Base-by-base conservation (phyloP, 2,329 filamentous ascomycete species). In the Penicillium sp. region DNA sequence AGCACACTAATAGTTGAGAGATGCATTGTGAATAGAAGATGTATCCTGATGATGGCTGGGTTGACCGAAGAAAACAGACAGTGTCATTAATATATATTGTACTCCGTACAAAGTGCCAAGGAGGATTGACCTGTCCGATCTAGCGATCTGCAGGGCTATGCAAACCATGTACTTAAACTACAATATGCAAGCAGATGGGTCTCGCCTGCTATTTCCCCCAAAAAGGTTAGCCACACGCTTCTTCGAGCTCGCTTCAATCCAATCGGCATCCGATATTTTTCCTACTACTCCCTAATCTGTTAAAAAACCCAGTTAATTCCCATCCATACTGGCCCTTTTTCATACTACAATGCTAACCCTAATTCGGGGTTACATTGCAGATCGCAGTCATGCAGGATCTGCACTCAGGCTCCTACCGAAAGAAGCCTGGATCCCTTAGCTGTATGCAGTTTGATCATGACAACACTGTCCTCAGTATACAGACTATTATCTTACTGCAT, bases 141-240 rank as follows among this genome's bases (percentile, higher is more conserved):
- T 34, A 35, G 23, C 50, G 21, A 48, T 47, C 27, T 48, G 25
- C 42, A 15, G 37, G 16, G 29, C 47, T 34, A 50, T 42, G 34
- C 27, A 34, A 42, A 34, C 42, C 6, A 18, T 42, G 40, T 40
- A 10, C 18, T 1, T 27, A 35, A 27, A 34, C 34, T 18, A 46
- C 7, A 8, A 25, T 25, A 25, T 46, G 34, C 50, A 46, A 13
- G 18, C 27, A 37, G 10, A 39, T 31, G 40, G 49, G 38, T 55
- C 55, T 49, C 39, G 48, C 50, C 46, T 52, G 55, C 55, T 51
- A 57, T 60, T 61, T 56, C 57, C 63, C 63, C 57, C 59, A 53
- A 46, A 42, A 56, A 55, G 60, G 56, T 60, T 60, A 63, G 58
- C 63, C 60, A 70, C 69, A 63, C 69, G 67, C 66, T 57, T 65